Base-by-base conservation (phyloP, 768 basidiomycete species). In the Inosperma sp. region DNA sequence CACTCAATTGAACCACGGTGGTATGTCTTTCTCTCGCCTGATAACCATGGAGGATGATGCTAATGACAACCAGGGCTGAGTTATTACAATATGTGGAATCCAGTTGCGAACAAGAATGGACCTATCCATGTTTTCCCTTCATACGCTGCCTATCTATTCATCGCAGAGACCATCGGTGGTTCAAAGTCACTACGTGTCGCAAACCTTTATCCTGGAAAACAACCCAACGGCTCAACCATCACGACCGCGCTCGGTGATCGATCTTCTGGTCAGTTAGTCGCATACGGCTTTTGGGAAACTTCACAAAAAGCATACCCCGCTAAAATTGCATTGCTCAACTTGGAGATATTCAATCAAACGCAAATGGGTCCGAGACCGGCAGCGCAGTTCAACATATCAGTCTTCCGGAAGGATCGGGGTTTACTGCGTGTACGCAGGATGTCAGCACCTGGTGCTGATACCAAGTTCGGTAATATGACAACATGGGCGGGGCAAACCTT, bases 401-500 rank as follows among this genome's bases (percentile, higher is more conserved):
- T 67, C 2, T 74, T 71, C 57, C 50, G 75, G 43, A 57, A 62
- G 45, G 48, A 62, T 12, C 47, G 59, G 13, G 52, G 47, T 27
- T 61, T 62, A 14, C 49, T 62, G 13, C 65, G 75, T n/a, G 66
- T 76, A 45, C 68, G 69, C 44, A 68, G 70, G 30, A 55, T 79
- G 52, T 72, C 72, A 21, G 76, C 76, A 2, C 73, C 76, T 33
- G 77, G 77, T 9, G 74, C 76, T 12, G 75, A 79, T 58, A 65
- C 76, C 16, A 69, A 71, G 52, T 62, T 62, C 7, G 74, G 69
- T 4, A 73, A 74, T 51, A 45, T 68, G 30, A 78, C 75, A 31
- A 72, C 68, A 2, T 80, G 77, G 77, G 78, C 75, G 1, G 77
- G 79, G 1, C 78, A 78, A 57, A 71, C 64, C 13, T 80, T 72